Conservation (phyloP, 345 rosid genomes). For the Noccaea bulbosa region DNA sequence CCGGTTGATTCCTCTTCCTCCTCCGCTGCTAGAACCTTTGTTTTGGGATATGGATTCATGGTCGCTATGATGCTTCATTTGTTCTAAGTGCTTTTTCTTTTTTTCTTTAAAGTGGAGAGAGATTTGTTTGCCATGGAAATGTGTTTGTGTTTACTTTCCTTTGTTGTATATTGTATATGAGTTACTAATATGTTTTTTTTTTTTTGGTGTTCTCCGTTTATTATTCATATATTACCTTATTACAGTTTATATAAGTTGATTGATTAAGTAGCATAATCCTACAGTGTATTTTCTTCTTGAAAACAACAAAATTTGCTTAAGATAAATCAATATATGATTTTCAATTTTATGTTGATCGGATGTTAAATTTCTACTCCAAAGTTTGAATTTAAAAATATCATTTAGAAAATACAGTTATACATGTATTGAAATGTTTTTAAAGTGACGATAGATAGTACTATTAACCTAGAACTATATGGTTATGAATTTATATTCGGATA, state of each 20-base stretch:
- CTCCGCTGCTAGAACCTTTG: constrained; percentile 24
- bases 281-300: too few species aligned
- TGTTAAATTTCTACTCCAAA: too few species aligned
- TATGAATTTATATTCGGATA: too few species aligned
- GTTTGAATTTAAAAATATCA: too few species aligned
- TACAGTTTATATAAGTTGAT: not conserved
- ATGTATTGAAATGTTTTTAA: too few species aligned
- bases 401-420: too few species aligned
- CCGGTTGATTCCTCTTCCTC: constrained; percentile 38
- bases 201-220: not conserved
- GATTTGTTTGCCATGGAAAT: constrained; percentile 14
- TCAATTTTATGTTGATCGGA: too few species aligned
- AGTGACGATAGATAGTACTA: too few species aligned
- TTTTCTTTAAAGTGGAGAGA: not conserved
- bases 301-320: too few species aligned
- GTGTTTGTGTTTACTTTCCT: constrained; percentile 23
- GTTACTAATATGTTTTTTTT: not conserved
- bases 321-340: too few species aligned
- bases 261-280: too few species aligned
- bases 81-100: constrained; percentile 18
- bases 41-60: constrained; percentile 39
- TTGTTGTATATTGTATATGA: constrained; percentile 22
- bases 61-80: constrained; percentile 43
- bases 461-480: too few species aligned
- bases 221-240: not conserved